These are phyloP conservation scores for Sugiyamaella xylanicola DNA, from an alignment of 1,139 yeast species.

Conservation along the genomic window DNA sequence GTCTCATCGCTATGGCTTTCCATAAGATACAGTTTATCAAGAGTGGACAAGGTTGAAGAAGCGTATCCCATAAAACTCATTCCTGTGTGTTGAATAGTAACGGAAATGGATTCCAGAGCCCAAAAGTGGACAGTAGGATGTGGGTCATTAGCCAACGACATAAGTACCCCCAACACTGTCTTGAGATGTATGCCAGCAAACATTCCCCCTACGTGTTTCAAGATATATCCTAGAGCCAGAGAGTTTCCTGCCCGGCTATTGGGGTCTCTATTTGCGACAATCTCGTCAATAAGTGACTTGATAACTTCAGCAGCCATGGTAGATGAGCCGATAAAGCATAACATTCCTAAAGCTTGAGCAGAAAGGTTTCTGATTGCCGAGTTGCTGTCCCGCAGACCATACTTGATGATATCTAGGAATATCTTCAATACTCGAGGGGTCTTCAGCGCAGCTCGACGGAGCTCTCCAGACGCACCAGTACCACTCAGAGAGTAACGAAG, in stretches of 20 bases:
- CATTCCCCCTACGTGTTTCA: conserved; percentile 51
- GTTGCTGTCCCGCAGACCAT: conserved; percentile 45
- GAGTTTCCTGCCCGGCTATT: conserved; percentile 65
- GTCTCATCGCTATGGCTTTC: conserved; percentile 60
- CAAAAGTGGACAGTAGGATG: conserved; percentile 81
- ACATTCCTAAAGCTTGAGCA: conserved; percentile 68
- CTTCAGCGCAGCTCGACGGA: conserved; percentile 27
- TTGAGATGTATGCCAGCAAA: conserved; percentile 45
- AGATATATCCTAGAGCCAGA: conserved; percentile 61
- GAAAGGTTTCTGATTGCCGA: conserved; percentile 50
- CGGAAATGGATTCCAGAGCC: conserved; percentile 61
- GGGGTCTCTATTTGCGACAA: conserved; percentile 65
- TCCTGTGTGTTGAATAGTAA: conserved; percentile 59
- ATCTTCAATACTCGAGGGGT: conserved; percentile 46
- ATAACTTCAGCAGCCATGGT: conserved; percentile 52
- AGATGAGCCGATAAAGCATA: conserved; percentile 49
- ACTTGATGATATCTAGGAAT: conserved; percentile 60
- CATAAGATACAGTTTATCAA: conserved; percentile 51
- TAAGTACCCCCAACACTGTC: conserved; percentile 56
- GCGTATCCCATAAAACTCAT: conserved; percentile 50
- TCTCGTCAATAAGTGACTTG: conserved; percentile 57
- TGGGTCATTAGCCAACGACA: conserved; percentile 71
- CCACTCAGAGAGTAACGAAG: conserved; percentile 39
- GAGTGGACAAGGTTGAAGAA: conserved; percentile 49
- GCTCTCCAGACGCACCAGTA: conserved; percentile 14